Evolutionary conservation across 257 asterid genomes (phyloP), one percentile per base, ranked within the genome.

Genomic region (Ajuga chamaepitys): DNA sequence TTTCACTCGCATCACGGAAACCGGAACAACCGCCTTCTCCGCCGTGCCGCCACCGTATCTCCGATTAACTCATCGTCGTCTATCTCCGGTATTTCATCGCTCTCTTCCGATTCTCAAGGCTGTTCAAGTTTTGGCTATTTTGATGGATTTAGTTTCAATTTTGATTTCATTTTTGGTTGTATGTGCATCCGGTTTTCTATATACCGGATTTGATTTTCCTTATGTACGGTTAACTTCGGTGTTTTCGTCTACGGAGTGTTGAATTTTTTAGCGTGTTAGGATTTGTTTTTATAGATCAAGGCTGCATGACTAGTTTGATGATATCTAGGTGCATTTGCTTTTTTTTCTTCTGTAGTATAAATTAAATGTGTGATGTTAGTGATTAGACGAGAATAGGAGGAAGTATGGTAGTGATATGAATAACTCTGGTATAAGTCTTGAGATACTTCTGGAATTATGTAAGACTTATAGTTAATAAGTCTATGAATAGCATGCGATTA

Each of bases 41-140:
- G 59, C 4, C 68, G 46, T 60, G 42, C 73, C 59, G 38, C 73
- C 59, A 53, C 35, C 55, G 41, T 46, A 1, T 53, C 20, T 58
- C 38, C 68, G 10, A 14, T 60, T n/a, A 4, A 46, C 44, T 41
- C 71, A 11, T 44, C 78, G 37, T 67, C 78, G 1, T 47, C 71
- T 62, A 70, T 53, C 50, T 37, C 58, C 4, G 78, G 78, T 74
- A 68, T 18, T 16, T 26, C 42, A 1, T 18, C 47, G 48, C 34
- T 58, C 65, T 17, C 48, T 65, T 25, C 22, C 10, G 21, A 12
- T 44, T 21, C 25, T 67, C 2, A 12, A 6, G 14, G 54, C n/a
- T 8, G 7, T 12, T 41, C 3, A 26, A 24, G 46, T 60, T 34
- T 51, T 34, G 53, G 7, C 26, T 30, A 32, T 16, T 17, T 41